Conservation (phyloP, 164 flowering plant genomes). For the Piper betle region DNA sequence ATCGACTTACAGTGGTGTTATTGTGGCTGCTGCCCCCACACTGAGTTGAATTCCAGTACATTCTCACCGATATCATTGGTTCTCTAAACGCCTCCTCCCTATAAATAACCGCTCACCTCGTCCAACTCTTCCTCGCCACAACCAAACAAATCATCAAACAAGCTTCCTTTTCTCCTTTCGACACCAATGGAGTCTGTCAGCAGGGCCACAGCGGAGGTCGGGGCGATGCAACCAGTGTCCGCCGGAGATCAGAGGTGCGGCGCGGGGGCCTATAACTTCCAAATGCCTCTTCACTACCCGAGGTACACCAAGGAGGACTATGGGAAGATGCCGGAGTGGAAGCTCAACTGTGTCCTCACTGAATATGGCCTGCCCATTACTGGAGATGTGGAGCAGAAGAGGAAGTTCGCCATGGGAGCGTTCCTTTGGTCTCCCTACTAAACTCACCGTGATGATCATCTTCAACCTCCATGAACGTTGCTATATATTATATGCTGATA, state of each 20-base stretch:
- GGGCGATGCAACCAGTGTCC: neutral
- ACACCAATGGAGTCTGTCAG: neutral
- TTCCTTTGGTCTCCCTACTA: constrained; percentile 18
- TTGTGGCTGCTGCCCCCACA: no score
- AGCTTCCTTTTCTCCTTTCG: neutral
- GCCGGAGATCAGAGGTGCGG: neutral
- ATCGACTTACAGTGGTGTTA: no score
- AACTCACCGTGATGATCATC: no score
- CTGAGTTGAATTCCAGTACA: neutral
- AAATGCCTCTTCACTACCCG: constrained; percentile 42
- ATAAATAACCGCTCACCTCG: neutral
- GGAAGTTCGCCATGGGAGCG: constrained; percentile 37
- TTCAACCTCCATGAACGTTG: no score
- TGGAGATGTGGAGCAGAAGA: constrained; percentile 22
- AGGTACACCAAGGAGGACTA: constrained; percentile 25
- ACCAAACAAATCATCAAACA: neutral
- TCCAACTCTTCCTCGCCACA: neutral
- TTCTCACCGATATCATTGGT: no score
- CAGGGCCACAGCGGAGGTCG: neutral
- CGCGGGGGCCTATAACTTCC: constrained; percentile 10
- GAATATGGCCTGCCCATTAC: constrained; percentile 25
- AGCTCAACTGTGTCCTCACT: constrained; percentile 18
- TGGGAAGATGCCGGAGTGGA: constrained; percentile 37
- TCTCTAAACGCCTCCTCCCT: neutral
- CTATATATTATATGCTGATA: no score